Evolutionary conservation across 129 eudicot genomes (phyloP).

Genomic region (Oenanthe sinensis): DNA sequence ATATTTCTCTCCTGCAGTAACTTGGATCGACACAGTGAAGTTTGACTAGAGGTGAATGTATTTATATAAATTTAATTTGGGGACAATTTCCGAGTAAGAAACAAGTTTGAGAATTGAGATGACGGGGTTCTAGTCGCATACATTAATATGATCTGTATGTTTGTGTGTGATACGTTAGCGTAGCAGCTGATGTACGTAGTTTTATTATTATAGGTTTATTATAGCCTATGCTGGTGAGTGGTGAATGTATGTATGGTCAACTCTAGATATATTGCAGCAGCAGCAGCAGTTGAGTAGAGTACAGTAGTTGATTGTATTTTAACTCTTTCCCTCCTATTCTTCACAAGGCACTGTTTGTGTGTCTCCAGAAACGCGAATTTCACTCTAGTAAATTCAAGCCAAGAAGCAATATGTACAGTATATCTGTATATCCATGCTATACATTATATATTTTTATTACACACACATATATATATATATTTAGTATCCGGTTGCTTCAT

Average conservation of each 20-base stretch:
- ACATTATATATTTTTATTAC: too few relatives aligned
- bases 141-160: neutral
- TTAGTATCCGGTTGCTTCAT: too few relatives aligned
- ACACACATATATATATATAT: too few relatives aligned
- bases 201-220: too few relatives aligned
- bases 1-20: too few relatives aligned
- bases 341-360: neutral
- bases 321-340: neutral
- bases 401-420: neutral
- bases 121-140: neutral
- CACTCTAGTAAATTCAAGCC: neutral
- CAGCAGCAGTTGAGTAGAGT: neutral
- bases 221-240: neutral
- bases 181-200: slow-evolving; percentile 1
- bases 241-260: neutral
- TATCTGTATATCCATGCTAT: neutral
- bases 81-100: too few relatives aligned
- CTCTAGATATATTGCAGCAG: neutral
- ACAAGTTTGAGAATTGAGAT: neutral
- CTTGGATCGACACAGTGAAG: too few relatives aligned
- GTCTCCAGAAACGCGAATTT: neutral
- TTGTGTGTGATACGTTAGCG: neutral
- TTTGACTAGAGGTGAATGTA: too few relatives aligned
- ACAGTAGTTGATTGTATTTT: neutral
- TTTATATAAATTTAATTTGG: too few relatives aligned